These are phyloP conservation scores for Beauveria pseudobassiana DNA, from an alignment of 2,329 filamentous ascomycete species.

Conservation along the genomic window DNA sequence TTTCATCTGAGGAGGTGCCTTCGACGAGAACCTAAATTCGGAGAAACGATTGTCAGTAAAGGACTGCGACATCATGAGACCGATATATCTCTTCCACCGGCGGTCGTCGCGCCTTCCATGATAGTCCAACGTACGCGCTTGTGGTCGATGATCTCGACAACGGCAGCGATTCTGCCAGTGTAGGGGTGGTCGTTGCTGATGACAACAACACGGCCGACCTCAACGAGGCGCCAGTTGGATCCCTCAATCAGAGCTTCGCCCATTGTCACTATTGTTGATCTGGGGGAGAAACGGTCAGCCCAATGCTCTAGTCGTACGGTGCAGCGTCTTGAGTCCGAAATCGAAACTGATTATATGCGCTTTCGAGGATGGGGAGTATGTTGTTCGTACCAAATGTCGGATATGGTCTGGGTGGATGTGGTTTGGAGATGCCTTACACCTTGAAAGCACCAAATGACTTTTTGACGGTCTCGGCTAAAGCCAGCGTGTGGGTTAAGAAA, in stretches of 20 bases:
- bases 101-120: neutral
- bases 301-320: constrained; percentile 14
- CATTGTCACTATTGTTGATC: constrained; percentile 59
- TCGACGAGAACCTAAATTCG: constrained; percentile 79
- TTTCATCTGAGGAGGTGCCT: constrained; percentile 77
- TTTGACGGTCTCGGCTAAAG: constrained; percentile 31
- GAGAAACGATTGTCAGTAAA: constrained; percentile 9
- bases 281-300: constrained; percentile 31
- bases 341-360: neutral
- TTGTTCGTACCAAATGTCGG: constrained; percentile 15
- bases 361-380: neutral
- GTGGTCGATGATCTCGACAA: constrained; percentile 99
- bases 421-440: constrained; percentile 23
- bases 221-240: constrained; percentile 89
- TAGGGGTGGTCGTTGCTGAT: constrained; percentile 72
- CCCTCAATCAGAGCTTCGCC: constrained; percentile 75
- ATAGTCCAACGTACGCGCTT: constrained; percentile 73
- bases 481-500: constrained; percentile 31
- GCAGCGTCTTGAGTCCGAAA: constrained; percentile 1
- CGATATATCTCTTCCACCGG: neutral
- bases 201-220: constrained; percentile 96
- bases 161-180: constrained; percentile 80
- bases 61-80: neutral
- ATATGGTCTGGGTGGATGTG: constrained; percentile 14
- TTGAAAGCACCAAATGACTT: constrained; percentile 32